Evolutionary conservation across 345 rosid species (phyloP).

Genomic region (Carallia pectinifolia): DNA sequence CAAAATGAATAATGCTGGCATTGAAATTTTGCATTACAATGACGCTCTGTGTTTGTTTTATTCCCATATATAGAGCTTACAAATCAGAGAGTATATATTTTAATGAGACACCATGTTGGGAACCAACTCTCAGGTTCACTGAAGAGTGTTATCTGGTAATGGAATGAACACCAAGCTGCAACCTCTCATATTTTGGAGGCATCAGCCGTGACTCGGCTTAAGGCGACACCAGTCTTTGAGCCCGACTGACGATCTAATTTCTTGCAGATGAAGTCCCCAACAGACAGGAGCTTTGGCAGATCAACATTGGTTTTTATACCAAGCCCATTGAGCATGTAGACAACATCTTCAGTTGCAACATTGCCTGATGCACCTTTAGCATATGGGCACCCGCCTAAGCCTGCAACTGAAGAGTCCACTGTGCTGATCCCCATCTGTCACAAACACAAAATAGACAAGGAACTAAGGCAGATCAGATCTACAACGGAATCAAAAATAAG

Average conservation of each 20-base stretch:
- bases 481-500: background rate
- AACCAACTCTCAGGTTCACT: too few species aligned
- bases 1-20: too few species aligned
- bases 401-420: constrained; percentile 63
- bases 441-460: background rate
- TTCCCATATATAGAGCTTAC: too few species aligned
- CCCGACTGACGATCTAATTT: constrained; percentile 57
- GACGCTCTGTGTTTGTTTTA: too few species aligned
- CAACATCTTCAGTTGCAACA: constrained; percentile 73
- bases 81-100: too few species aligned
- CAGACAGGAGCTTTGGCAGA: constrained; percentile 48
- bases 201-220: constrained; percentile 49
- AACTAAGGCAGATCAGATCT: background rate
- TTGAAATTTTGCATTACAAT: too few species aligned
- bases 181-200: constrained; percentile 63
- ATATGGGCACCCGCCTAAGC: constrained; percentile 80
- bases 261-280: constrained; percentile 66
- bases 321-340: constrained; percentile 73
- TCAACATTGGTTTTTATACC: constrained; percentile 69
- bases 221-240: constrained; percentile 58
- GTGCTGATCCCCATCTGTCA: constrained; percentile 70
- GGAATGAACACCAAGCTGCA: background rate
- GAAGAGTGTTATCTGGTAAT: too few species aligned
- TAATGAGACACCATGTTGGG: background rate
- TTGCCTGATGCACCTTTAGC: constrained; percentile 82